A percentile compares a stretch with the other conserved stretches of the same genome.
phyloP scores from a whole-genome alignment of 2,329 filamentous ascomycete species.

The Phaeosphaeria sp. region DNA sequence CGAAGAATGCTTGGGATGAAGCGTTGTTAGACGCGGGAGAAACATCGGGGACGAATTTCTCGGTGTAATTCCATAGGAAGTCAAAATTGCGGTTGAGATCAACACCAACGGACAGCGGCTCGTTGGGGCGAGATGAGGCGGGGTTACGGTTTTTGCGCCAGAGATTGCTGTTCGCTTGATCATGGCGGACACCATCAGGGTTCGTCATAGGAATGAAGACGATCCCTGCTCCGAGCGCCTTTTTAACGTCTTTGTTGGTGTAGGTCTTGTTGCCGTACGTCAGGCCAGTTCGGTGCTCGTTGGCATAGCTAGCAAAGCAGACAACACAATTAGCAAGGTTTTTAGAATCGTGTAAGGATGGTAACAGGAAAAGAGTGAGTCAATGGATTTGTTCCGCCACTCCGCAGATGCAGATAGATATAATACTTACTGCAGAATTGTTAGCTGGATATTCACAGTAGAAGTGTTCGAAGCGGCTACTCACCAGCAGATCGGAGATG shows the following conservation, averaged over 20 bases:
- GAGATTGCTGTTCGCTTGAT: conserved; percentile 37
- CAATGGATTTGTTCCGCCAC: too few species aligned
- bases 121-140: conserved; percentile 26
- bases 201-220: conserved; percentile 54
- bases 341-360: too few species aligned
- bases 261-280: conserved; percentile 61
- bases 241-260: conserved; percentile 59
- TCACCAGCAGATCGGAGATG: conserved; percentile 63
- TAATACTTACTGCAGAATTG: too few species aligned
- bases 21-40: conserved; percentile 52
- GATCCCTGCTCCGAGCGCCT: conserved; percentile 60
- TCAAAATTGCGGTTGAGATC: conserved; percentile 53
- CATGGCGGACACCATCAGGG: conserved; percentile 39
- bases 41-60: conserved; percentile 53
- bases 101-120: conserved; percentile 29
- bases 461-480: too few species aligned
- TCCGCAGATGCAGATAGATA: too few species aligned
- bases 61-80: conserved; percentile 62
- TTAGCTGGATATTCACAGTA: too few species aligned
- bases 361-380: too few species aligned
- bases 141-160: conserved; percentile 51
- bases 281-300: conserved; percentile 57
- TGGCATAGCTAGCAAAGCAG: too few species aligned
- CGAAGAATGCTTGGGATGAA: conserved; percentile 58
- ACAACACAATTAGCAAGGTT: too few species aligned